A percentile compares a stretch with the other conserved stretches of the same genome.
Evolutionary conservation across 768 basidiomycete species (phyloP).

Genomic region (Auricularia heimuer): DNA sequence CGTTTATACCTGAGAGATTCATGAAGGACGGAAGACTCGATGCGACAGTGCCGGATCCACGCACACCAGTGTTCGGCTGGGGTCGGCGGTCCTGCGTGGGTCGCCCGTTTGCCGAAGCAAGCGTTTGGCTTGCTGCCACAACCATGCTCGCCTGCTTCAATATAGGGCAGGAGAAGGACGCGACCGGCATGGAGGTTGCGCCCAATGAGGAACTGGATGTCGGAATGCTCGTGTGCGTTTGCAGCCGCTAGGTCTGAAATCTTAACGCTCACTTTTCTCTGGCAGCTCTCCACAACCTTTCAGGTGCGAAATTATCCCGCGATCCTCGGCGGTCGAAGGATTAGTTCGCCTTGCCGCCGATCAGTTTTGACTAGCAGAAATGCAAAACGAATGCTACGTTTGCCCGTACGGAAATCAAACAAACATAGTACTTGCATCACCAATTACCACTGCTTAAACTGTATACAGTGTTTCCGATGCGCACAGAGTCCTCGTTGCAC

Average conservation of each 20-base stretch:
- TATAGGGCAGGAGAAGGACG: constrained; percentile 2
- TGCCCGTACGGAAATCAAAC: no score
- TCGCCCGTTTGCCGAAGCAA: constrained; percentile 15
- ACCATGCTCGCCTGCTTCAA: constrained; percentile 20
- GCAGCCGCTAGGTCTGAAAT: neutral
- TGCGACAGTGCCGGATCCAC: neutral
- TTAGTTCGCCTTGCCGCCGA: neutral
- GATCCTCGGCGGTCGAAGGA: neutral
- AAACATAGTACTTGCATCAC: no score
- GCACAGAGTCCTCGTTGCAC: no score
- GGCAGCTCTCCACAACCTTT: neutral
- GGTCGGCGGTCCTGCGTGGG: constrained; percentile 17
- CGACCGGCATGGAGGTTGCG: neutral
- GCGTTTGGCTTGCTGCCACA: constrained; percentile 16
- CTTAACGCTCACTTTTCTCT: neutral
- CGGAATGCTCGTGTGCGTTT: neutral
- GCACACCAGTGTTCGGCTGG: constrained; percentile 1
- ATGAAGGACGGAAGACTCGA: neutral
- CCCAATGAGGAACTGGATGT: neutral
- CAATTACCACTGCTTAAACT: no score
- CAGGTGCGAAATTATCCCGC: neutral
- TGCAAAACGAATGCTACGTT: no score
- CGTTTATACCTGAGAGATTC: neutral
- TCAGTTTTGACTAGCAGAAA: neutral
- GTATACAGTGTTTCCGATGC: no score